Evolutionary conservation across 2,329 filamentous ascomycete species (phyloP), one percentile per base, ranked within the genome.

Genomic region (Xylariaceae sp.): DNA sequence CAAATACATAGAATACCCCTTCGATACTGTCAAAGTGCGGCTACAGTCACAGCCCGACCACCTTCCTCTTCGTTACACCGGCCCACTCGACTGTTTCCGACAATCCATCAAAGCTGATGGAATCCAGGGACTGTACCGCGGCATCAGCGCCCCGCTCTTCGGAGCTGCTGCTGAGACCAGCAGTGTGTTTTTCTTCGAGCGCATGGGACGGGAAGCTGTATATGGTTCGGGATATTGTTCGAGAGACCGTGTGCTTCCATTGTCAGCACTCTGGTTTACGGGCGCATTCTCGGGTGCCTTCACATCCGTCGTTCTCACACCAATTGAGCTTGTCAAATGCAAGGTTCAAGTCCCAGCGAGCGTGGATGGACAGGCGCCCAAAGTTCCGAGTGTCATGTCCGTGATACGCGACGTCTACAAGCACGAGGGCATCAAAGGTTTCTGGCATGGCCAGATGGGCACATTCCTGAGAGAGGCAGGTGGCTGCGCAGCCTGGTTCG

Each of bases 1-100:
- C 55, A 99, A 97, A 75, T 89, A 92, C 68, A 92, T 99, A 65
- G 94, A 99, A 69, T 99, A 96, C 68, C 94, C 94, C 19, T 99
- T 99, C 71, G 94, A 99, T 71, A 99, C 94, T 0, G 86, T 99
- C 68, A 99, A 99, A 73, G 94, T 99, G 52, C 88, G 94, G 38
- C 81, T 99, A 11, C 94, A 99, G 68, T 94, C 92, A n/a, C 92
- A 97, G 68, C 89, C 90, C 32, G 87, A 92, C 68, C 82, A 86
- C 61, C 76, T 90, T 2, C 90, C 90, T 14, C 80, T 91, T 17
- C 85, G 81, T 52, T 97, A 96, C 69, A 83, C 74, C 6, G 94
- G 94, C 0, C 92, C 94, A 0, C 63, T 96, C 56, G 94, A 99
- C 72, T 97, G 94, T 72, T 96, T 99, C 71, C 81, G 83, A 61